phyloP scores from a whole-genome alignment of 2,329 filamentous ascomycete species.

The Rutstroemia sydowiana region DNA sequence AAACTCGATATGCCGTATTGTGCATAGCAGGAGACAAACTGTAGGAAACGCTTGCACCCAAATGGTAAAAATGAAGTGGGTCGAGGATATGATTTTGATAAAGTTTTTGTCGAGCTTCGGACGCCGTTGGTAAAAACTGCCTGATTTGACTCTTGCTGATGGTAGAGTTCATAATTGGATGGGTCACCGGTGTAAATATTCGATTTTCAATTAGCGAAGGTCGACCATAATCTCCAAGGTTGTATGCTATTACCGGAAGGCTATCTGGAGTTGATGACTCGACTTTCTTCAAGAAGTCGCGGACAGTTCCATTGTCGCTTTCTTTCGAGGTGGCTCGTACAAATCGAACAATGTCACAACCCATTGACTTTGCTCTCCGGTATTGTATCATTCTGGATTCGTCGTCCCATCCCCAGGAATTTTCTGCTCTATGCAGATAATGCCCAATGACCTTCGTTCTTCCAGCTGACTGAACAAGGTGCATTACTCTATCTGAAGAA shows the following conservation, averaged over 20 bases:
- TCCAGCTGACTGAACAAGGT: conserved; percentile 41
- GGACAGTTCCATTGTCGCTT: conserved; percentile 41
- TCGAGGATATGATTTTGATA: conserved; percentile 61
- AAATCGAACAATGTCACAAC: conserved; percentile 50
- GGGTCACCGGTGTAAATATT: conserved; percentile 48
- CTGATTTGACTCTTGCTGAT: conserved; percentile 31
- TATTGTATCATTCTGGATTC: conserved; percentile 41
- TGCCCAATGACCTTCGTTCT: conserved; percentile 48
- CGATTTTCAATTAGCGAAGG: conserved; percentile 50
- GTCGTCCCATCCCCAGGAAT: conserved; percentile 39
- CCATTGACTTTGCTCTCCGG: conserved; percentile 41
- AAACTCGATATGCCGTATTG: conserved; percentile 57
- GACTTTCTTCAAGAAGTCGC: conserved; percentile 22
- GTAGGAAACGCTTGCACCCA: conserved; percentile 65
- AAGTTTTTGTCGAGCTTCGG: conserved; percentile 56
- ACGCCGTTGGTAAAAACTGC: conserved; percentile 41
- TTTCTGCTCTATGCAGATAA: conserved; percentile 33
- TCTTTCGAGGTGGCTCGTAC: conserved; percentile 42
- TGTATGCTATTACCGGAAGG: conserved; percentile 42
- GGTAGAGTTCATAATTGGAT: conserved; percentile 49
- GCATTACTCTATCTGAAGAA: conserved; percentile 36
- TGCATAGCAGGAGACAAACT: conserved; percentile 75
- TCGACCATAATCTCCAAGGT: conserved; percentile 46
- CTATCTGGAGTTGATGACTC: conserved; percentile 22
- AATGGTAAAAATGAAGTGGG: conserved; percentile 64